These are phyloP conservation scores for Stenocarpella maydis DNA, from an alignment of 2,329 filamentous ascomycete genomes.

Conservation along the genomic window DNA sequence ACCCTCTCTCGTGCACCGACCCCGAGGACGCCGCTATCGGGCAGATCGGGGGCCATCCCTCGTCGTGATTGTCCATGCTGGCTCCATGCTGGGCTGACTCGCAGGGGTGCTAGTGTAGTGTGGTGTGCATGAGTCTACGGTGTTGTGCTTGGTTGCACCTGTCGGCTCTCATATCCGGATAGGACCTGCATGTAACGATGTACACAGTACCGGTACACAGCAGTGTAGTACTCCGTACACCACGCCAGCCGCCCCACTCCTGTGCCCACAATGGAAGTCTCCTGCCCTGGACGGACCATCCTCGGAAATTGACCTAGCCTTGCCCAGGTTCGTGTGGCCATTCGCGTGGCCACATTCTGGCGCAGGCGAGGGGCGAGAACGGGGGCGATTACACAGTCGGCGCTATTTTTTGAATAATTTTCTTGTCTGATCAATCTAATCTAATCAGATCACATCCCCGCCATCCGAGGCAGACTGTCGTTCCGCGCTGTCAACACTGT, in stretches of 20 bases:
- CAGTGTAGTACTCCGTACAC: too few species aligned
- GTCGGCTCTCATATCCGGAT: slow-evolving; percentile 15
- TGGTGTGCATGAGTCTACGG: background rate
- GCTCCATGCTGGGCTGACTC: background rate
- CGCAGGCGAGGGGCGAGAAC: background rate
- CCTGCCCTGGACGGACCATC: background rate
- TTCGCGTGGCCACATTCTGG: background rate
- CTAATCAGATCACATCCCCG: slow-evolving; percentile 13
- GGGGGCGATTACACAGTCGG: background rate
- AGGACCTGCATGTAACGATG: background rate
- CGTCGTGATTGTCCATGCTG: background rate
- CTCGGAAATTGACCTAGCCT: slow-evolving; percentile 15
- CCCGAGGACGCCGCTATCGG: background rate
- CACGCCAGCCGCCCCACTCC: background rate
- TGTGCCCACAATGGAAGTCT: background rate
- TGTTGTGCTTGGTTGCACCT: background rate
- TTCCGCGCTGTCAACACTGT: background rate
- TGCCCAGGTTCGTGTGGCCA: background rate
- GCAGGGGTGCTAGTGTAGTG: background rate
- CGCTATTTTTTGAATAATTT: background rate
- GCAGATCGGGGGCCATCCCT: background rate
- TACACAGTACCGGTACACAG: too few species aligned
- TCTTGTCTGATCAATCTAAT: slow-evolving; percentile 35
- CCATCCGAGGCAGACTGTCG: background rate
- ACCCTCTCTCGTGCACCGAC: slow-evolving; percentile 1